Percentiles rank a stretch among this genome's conserved stretches.
These are phyloP conservation scores for Globisporangium paroecandrum DNA, from an alignment of 352 stramenopile species.

Conservation along the genomic window DNA sequence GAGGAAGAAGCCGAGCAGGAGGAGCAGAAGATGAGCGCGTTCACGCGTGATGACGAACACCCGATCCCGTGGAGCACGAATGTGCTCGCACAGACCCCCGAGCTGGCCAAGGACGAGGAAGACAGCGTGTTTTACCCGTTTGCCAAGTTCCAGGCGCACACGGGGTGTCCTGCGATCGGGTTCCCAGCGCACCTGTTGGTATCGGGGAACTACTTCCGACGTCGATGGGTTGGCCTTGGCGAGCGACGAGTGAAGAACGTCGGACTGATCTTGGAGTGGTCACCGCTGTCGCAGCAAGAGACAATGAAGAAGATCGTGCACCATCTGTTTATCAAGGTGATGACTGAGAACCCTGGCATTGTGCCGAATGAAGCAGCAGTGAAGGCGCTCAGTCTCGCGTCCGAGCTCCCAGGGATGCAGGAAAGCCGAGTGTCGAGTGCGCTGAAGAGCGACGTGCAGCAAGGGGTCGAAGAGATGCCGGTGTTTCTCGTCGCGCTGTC, in stretches of 20 bases:
- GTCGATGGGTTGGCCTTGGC: conserved; percentile 82
- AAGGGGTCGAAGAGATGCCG: conserved; percentile 32
- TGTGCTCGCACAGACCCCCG: conserved; percentile 30
- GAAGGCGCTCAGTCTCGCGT: conserved; percentile 34
- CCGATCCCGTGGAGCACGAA: conserved; percentile 74
- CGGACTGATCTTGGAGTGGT: conserved; percentile 86
- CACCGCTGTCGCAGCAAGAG: conserved; percentile 67
- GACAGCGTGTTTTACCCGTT: conserved; percentile 79
- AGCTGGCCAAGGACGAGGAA: conserved; percentile 29
- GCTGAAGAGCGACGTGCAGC: conserved; percentile 44
- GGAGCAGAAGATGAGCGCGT: conserved; percentile 90
- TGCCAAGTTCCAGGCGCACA: conserved; percentile 67
- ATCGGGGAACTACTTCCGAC: conserved; percentile 89
- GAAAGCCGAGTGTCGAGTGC: conserved; percentile 20
- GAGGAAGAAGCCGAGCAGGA: conserved; percentile 89
- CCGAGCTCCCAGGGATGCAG: conserved; percentile 22
- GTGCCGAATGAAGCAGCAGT: conserved; percentile 71
- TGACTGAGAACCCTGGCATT: conserved; percentile 33
- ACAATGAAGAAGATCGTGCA: conserved; percentile 66
- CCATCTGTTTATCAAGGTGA: conserved; percentile 56
- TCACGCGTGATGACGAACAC: conserved; percentile 86
- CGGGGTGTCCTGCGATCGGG: conserved; percentile 64
- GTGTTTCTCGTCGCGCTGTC: conserved; percentile 95
- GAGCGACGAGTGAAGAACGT: conserved; percentile 89
- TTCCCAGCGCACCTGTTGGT: conserved; percentile 72